Percentiles rank a stretch among this genome's conserved stretches.
Evolutionary conservation across 2,329 filamentous ascomycete species (phyloP).

Genomic region (Phaeophleospora eucalypticola): DNA sequence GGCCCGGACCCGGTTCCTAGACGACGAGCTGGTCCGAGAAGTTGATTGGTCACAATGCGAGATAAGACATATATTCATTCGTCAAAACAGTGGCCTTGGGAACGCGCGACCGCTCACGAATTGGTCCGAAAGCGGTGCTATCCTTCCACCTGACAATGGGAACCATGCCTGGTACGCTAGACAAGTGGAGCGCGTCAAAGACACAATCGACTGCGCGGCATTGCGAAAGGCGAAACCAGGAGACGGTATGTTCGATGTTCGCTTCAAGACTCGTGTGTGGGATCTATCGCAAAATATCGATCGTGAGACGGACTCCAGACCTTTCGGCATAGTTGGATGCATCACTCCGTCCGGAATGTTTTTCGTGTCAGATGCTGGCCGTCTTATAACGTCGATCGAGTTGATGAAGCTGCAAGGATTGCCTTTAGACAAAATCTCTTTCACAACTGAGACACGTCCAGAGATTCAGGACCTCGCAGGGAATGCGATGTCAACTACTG

Average conservation of each 20-base stretch:
- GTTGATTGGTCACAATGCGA: conserved; percentile 56
- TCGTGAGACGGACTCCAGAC: conserved; percentile 46
- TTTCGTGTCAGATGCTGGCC: conserved; percentile 58
- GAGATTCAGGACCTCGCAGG: conserved; percentile 68
- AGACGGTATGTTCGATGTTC: conserved; percentile 51
- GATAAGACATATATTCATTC: conserved; percentile 55
- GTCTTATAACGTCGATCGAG: conserved; percentile 60
- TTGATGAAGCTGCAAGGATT: conserved; percentile 65
- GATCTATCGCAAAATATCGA: conserved; percentile 73
- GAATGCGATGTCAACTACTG: conserved; percentile 74
- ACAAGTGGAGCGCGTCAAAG: conserved; percentile 58
- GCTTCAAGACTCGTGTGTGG: conserved; percentile 53
- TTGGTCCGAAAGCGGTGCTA: conserved; percentile 54
- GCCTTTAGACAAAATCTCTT: conserved; percentile 57
- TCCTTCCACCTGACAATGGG: conserved; percentile 53
- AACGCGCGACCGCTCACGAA: conserved; percentile 55
- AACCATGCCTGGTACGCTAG: conserved; percentile 48
- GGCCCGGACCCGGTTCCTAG: conserved; percentile 2
- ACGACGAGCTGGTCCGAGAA: conserved; percentile 24
- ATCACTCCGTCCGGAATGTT: conserved; percentile 63
- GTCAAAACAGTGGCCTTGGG: conserved; percentile 51
- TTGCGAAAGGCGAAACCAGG: conserved; percentile 44
- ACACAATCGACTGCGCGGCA: conserved; percentile 58
- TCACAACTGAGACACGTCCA: conserved; percentile 56
- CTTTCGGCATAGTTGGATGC: conserved; percentile 60